Evolutionary conservation across 306 rosid genomes (phyloP).

Genomic region (Citrullus mucosospermus): DNA sequence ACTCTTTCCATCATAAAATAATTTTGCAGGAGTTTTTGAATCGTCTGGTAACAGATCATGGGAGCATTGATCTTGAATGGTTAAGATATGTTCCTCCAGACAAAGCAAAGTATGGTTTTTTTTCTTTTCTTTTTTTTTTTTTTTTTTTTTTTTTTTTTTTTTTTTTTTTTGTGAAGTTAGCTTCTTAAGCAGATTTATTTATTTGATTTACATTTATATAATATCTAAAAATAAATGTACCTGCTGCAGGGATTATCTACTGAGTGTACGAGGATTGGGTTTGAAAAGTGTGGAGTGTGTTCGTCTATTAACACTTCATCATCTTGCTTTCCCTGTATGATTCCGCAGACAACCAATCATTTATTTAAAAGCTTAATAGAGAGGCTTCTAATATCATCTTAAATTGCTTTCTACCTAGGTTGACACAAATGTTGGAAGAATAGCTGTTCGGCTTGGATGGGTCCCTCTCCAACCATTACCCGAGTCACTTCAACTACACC

Average conservation of each 20-base stretch:
- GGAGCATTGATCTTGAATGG: constrained; percentile 89
- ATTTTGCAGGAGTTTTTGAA: constrained; percentile 66
- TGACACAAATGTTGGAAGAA: constrained; percentile 97
- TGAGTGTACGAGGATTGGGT: constrained; percentile 80
- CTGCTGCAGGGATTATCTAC: constrained; percentile 63
- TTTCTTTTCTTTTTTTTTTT: too few relatives aligned
- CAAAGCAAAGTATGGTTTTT: constrained; percentile 25
- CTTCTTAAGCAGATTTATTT: background rate
- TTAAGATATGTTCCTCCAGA: constrained; percentile 85
- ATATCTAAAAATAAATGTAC: background rate
- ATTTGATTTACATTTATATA: background rate
- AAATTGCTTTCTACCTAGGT: constrained; percentile 36
- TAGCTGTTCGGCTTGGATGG: constrained; percentile 98
- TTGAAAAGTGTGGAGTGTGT: constrained; percentile 94
- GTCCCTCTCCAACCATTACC: constrained; percentile 95
- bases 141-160: too few relatives aligned
- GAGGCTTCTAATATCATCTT: constrained; percentile 12
- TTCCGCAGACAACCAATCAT: constrained; percentile 10
- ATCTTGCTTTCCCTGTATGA: constrained; percentile 93
- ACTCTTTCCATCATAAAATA: background rate
- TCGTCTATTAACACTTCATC: constrained; percentile 82
- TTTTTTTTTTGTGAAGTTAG: background rate
- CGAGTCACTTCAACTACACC: constrained; percentile 78
- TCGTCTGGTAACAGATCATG: constrained; percentile 73
- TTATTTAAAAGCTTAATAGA: background rate